Conservation (phyloP, 805 yeast species). For the Metschnikowia henanensis region DNA sequence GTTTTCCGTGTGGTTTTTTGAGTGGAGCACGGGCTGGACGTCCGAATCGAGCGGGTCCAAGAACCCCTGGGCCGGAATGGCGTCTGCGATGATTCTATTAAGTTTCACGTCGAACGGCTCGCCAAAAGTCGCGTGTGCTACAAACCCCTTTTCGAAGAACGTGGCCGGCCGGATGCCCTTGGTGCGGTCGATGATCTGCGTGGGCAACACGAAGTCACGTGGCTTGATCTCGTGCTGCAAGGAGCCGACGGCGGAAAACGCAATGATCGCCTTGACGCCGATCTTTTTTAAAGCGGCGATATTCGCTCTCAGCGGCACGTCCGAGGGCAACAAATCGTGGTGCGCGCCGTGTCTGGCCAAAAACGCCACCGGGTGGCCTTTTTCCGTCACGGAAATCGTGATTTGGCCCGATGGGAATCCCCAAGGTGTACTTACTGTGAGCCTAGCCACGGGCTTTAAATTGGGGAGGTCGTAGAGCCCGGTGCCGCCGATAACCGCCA, state of each 20-base stretch:
- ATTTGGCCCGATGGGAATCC: slow-evolving; percentile 94
- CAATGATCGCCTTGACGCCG: slow-evolving; percentile 85
- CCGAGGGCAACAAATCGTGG: slow-evolving; percentile 88
- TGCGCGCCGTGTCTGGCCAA: slow-evolving; percentile 92
- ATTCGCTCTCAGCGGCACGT: slow-evolving; percentile 91
- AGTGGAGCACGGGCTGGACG: slow-evolving; percentile 52
- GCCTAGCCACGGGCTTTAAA: slow-evolving; percentile 79
- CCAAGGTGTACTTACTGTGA: slow-evolving; percentile 92
- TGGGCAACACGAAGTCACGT: slow-evolving; percentile 95
- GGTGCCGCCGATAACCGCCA: slow-evolving; percentile 97
- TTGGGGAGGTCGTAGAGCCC: slow-evolving; percentile 90
- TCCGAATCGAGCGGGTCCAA: slow-evolving; percentile 51
- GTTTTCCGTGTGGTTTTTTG: slow-evolving; percentile 54
- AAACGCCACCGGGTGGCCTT: slow-evolving; percentile 88
- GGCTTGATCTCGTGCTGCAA: slow-evolving; percentile 87
- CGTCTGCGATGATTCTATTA: slow-evolving; percentile 60
- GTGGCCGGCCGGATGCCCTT: slow-evolving; percentile 92
- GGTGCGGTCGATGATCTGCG: slow-evolving; percentile 95
- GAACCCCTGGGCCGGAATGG: slow-evolving; percentile 43
- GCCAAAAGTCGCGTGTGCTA: slow-evolving; percentile 97
- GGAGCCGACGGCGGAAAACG: slow-evolving; percentile 96
- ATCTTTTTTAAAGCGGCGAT: slow-evolving; percentile 90
- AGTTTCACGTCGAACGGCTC: slow-evolving; percentile 88
- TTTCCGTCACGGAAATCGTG: slow-evolving; percentile 76
- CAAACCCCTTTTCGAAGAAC: slow-evolving; percentile 88